phyloP scores from a whole-genome alignment of 805 yeast species.

The Pichia rugopelliculosa region DNA sequence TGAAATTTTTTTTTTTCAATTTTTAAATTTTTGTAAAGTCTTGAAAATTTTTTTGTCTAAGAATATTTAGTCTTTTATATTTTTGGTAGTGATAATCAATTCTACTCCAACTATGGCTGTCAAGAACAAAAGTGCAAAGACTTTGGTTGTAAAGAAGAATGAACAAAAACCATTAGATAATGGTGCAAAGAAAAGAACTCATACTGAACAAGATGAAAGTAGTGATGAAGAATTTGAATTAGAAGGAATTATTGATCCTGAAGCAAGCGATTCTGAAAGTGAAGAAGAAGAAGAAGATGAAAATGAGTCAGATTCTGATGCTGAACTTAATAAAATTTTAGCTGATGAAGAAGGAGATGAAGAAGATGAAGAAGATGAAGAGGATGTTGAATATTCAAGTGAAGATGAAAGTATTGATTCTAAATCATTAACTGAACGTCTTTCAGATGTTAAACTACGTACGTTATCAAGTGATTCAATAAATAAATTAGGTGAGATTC shows the following conservation, averaged over 20 bases:
- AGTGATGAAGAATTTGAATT: conserved; percentile 24
- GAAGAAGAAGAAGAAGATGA: conserved; percentile 20
- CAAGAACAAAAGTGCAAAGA: background rate
- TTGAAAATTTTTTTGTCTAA: background rate
- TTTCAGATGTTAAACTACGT: conserved; percentile 47
- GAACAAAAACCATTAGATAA: conserved; percentile 13
- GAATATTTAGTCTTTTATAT: no score
- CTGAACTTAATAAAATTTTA: conserved; percentile 53
- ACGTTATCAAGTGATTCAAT: conserved; percentile 36
- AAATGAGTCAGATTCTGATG: conserved; percentile 46
- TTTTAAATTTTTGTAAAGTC: no score
- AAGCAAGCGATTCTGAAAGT: conserved; percentile 29
- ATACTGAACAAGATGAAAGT: conserved; percentile 19
- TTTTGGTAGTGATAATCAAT: background rate
- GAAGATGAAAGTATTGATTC: conserved; percentile 32
- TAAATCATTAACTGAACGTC: conserved; percentile 42
- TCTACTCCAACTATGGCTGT: background rate
- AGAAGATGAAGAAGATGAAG: conserved; percentile 29
- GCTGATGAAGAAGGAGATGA: conserved; percentile 35
- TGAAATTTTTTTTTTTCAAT: no score
- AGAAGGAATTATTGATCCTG: conserved; percentile 36
- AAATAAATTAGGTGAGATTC: conserved; percentile 28
- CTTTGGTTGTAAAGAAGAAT: background rate
- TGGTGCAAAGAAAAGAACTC: conserved; percentile 15
- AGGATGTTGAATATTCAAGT: conserved; percentile 46